These are phyloP conservation scores for Gryganskiella cystojenkinii DNA, from an alignment of 192 early-diverging fungal genomes.

Conservation along the genomic window DNA sequence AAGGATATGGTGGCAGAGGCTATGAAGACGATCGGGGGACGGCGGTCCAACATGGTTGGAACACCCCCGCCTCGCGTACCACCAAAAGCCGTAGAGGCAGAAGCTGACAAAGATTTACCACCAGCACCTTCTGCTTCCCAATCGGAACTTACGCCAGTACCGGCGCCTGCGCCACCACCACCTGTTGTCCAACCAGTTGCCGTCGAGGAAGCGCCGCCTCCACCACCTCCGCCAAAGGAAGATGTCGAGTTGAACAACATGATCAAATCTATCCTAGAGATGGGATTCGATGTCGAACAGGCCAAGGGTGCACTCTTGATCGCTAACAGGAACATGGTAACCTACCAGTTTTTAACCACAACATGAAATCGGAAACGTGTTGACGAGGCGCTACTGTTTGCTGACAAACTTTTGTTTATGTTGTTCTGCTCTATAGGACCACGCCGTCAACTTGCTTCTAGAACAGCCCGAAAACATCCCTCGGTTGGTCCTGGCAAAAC, in stretches of 20 bases:
- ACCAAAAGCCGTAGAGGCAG: not conserved
- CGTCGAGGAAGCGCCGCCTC: not conserved
- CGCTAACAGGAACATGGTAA: slow-evolving; percentile 62
- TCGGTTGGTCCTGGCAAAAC: slow-evolving; percentile 25
- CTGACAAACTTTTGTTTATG: not conserved
- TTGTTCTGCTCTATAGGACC: slow-evolving; percentile 53
- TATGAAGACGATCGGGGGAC: slow-evolving; percentile 45
- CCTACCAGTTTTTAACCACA: too few species aligned
- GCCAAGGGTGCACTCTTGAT: slow-evolving; percentile 70
- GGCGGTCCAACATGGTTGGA: slow-evolving; percentile 20
- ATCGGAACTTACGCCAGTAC: not conserved
- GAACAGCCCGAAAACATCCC: slow-evolving; percentile 66
- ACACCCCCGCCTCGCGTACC: not conserved
- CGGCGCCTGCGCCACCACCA: not conserved
- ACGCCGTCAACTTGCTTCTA: slow-evolving; percentile 65
- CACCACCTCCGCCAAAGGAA: slow-evolving; percentile 21
- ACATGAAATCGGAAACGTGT: too few species aligned
- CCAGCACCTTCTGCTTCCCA: not conserved
- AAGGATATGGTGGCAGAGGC: slow-evolving; percentile 64
- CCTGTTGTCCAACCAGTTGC: not conserved
- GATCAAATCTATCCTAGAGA: slow-evolving; percentile 67
- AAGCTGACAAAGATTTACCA: slow-evolving; percentile 13
- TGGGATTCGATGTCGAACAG: slow-evolving; percentile 73
- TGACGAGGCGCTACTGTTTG: not conserved
- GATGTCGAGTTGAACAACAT: slow-evolving; percentile 47